A percentile compares a stretch with the other conserved stretches of the same genome.
phyloP scores from a whole-genome alignment of 345 rosid species.

The Boechera divaricarpa region DNA sequence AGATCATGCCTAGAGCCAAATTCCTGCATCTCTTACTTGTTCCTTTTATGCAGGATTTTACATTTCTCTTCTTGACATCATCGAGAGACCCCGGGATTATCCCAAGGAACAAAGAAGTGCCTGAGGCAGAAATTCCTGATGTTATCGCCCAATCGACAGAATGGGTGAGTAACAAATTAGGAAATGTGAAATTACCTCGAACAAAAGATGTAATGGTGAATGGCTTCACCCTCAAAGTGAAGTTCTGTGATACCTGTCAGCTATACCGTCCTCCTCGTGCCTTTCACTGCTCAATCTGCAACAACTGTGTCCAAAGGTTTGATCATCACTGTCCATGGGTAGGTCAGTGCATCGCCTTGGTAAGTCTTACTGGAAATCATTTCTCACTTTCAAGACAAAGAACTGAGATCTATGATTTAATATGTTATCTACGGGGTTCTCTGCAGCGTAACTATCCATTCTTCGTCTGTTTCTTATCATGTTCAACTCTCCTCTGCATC shows the following conservation, averaged over 20 bases:
- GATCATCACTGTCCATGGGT: constrained; percentile 99
- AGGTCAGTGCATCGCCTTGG: constrained; percentile 90
- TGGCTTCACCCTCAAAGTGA: constrained; percentile 67
- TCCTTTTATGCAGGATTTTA: constrained; percentile 55
- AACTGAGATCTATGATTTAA: constrained; percentile 17
- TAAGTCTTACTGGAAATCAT: constrained; percentile 46
- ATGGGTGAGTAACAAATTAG: constrained; percentile 56
- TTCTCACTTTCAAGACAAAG: constrained; percentile 1
- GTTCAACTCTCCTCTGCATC: constrained; percentile 68
- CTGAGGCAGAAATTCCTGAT: constrained; percentile 54
- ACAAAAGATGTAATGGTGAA: constrained; percentile 62
- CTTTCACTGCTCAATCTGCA: constrained; percentile 93
- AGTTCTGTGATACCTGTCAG: constrained; percentile 85
- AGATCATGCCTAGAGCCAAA: neutral
- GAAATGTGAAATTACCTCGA: constrained; percentile 54
- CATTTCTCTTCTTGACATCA: constrained; percentile 70
- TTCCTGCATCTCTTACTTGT: neutral
- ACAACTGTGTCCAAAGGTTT: constrained; percentile 89
- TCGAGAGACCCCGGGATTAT: constrained; percentile 89
- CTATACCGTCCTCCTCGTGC: constrained; percentile 88
- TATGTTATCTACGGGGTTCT: neutral
- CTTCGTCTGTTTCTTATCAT: constrained; percentile 72
- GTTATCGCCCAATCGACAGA: constrained; percentile 54
- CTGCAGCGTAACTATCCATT: constrained; percentile 83
- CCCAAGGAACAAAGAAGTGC: constrained; percentile 52